A percentile compares a stretch with the other conserved stretches of the same genome.
phyloP scores from a whole-genome alignment of 2,329 filamentous ascomycete species.

The Aureobasidium musti region DNA sequence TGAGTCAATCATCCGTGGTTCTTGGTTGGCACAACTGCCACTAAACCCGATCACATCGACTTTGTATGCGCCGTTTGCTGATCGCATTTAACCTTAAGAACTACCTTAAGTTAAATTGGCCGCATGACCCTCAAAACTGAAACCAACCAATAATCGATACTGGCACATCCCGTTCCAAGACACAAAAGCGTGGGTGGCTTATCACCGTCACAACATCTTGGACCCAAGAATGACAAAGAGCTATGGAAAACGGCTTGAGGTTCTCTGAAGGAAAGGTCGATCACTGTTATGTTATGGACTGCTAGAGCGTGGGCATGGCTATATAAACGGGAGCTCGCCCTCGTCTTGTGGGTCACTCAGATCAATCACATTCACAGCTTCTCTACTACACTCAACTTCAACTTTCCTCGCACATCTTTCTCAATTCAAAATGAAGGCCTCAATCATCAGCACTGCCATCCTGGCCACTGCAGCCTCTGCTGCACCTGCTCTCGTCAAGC shows the following conservation, averaged over 20 bases:
- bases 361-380: background rate
- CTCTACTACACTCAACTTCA: background rate
- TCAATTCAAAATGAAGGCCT: slow-evolving; percentile 32
- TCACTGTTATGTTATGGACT: background rate
- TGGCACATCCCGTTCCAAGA: slow-evolving; percentile 10
- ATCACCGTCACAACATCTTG: background rate
- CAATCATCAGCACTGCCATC: slow-evolving; percentile 30
- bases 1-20: slow-evolving; percentile 6
- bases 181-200: slow-evolving; percentile 8
- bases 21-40: background rate
- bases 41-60: background rate
- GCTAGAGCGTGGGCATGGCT: background rate
- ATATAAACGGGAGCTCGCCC: slow-evolving; percentile 18
- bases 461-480: slow-evolving; percentile 29
- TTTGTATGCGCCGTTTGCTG: background rate
- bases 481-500: slow-evolving; percentile 30
- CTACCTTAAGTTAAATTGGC: slow-evolving; percentile 18
- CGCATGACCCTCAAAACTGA: background rate
- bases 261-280: background rate
- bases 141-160: background rate
- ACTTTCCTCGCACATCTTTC: background rate
- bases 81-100: slow-evolving; percentile 27
- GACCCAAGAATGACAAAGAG: slow-evolving; percentile 18
- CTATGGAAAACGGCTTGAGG: background rate
- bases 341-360: background rate